Conservation (phyloP, 495 filamentous ascomycete genomes). For the Aspergillus avenaceus region DNA sequence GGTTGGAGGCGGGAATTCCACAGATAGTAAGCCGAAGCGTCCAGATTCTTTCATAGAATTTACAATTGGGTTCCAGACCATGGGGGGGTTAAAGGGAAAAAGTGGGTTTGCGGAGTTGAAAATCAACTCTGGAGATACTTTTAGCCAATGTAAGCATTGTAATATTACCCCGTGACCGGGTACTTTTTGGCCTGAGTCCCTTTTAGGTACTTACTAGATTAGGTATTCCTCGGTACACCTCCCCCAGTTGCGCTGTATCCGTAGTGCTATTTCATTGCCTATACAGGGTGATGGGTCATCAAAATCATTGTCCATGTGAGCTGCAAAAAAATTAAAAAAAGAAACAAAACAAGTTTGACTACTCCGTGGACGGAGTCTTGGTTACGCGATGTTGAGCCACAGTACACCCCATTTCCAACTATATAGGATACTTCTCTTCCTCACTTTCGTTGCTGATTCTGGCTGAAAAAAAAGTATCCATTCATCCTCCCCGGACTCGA, state of each 20-base stretch:
- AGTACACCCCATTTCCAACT: neutral
- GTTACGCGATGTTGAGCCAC: slow-evolving; percentile 13
- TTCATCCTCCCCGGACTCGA: too few species aligned
- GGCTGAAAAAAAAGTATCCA: too few species aligned
- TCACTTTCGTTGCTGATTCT: neutral
- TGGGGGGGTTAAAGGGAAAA: too few species aligned
- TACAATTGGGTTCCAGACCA: slow-evolving; percentile 19
- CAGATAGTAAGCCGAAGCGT: slow-evolving; percentile 36
- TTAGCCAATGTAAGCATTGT: neutral
- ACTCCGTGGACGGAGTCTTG: neutral
- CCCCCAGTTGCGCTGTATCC: slow-evolving; percentile 2
- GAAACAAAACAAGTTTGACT: neutral
- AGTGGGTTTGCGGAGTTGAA: slow-evolving; percentile 3
- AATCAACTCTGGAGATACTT: neutral
- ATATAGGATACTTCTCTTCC: slow-evolving; percentile 1
- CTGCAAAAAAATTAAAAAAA: slow-evolving; percentile 25
- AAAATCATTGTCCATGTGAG: slow-evolving; percentile 27
- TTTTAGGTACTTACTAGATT: neutral
- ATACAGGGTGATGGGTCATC: slow-evolving; percentile 9
- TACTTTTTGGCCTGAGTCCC: neutral
- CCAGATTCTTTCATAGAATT: neutral
- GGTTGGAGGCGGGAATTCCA: slow-evolving; percentile 31
- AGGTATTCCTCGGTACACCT: neutral
- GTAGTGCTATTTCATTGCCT: neutral
- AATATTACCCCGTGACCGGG: neutral